Conservation (phyloP, 2,329 filamentous ascomycete genomes). For the Hypomyces perniciosus region DNA sequence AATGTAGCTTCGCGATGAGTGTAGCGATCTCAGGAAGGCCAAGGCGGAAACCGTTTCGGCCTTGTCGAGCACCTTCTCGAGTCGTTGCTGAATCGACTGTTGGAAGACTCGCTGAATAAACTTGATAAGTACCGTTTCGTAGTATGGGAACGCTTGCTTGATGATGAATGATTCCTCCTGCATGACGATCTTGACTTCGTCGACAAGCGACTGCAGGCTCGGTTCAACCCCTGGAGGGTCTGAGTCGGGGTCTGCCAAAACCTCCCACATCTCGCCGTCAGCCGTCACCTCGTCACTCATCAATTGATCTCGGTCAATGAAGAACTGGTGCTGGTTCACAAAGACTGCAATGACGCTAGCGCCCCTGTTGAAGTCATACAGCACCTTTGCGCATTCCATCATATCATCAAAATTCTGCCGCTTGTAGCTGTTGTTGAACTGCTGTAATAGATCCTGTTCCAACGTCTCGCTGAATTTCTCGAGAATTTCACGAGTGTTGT, state of each 20-base stretch:
- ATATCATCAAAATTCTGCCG: conserved; percentile 96
- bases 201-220: conserved; percentile 82
- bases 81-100: conserved; percentile 91
- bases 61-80: conserved; percentile 95
- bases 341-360: conserved; percentile 92
- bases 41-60: conserved; percentile 86
- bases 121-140: conserved; percentile 86
- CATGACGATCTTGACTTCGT: conserved; percentile 92
- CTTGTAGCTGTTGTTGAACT: conserved; percentile 96
- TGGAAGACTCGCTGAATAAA: conserved; percentile 96
- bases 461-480: conserved; percentile 95
- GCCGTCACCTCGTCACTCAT: conserved; percentile 77
- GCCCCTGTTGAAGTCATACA: conserved; percentile 94
- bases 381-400: conserved; percentile 90
- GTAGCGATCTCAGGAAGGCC: conserved; percentile 83
- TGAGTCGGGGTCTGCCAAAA: conserved; percentile 86
- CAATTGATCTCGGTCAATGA: conserved; percentile 91
- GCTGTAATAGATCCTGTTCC: conserved; percentile 89
- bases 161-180: conserved; percentile 97
- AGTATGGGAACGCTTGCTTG: conserved; percentile 91
- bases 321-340: conserved; percentile 99
- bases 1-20: conserved; percentile 87
- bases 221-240: conserved; percentile 89
- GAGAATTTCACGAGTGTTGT: conserved; percentile 79
- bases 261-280: conserved; percentile 78